Evolutionary conservation across 2,329 filamentous ascomycete species (phyloP).

Genomic region (Penicillium sp.): DNA sequence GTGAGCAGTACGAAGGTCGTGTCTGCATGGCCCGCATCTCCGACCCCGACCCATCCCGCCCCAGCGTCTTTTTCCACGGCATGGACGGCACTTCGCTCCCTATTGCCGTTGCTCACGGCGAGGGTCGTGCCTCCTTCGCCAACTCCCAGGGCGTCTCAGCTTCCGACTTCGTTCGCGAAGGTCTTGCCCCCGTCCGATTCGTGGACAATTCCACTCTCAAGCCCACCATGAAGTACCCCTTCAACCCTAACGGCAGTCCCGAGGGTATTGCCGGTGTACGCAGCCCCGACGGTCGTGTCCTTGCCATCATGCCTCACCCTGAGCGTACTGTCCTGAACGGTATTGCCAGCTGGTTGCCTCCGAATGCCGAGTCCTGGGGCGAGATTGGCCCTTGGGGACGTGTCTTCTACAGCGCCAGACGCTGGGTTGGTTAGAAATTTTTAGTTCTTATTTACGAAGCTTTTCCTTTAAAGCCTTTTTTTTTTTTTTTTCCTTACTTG

Average conservation of each 20-base stretch:
- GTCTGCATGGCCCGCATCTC: conserved; percentile 80
- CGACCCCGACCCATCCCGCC: conserved; percentile 54
- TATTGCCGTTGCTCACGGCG: conserved; percentile 85
- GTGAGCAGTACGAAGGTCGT: conserved; percentile 86
- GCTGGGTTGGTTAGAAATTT: conserved; percentile 68
- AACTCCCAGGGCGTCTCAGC: conserved; percentile 47
- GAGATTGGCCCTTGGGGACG: conserved; percentile 81
- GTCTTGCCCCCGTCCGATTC: conserved; percentile 75
- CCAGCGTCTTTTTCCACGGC: conserved; percentile 83
- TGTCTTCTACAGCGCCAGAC: conserved; percentile 81
- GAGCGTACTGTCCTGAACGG: conserved; percentile 83
- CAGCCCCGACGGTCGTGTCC: conserved; percentile 71
- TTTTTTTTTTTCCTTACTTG: not conserved
- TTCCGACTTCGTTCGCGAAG: conserved; percentile 57
- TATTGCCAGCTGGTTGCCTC: conserved; percentile 71
- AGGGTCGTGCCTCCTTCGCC: conserved; percentile 74
- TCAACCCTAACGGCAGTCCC: conserved; percentile 84
- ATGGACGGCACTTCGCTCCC: conserved; percentile 81
- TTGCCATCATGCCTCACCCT: conserved; percentile 92
- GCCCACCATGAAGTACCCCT: conserved; percentile 79
- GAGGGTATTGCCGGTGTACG: conserved; percentile 76
- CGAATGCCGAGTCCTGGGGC: conserved; percentile 65
- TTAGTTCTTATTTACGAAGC: conserved; percentile 1
- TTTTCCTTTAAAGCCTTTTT: not conserved
- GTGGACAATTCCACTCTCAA: conserved; percentile 72